Evolutionary conservation across 2,329 filamentous ascomycete genomes (phyloP).

Genomic region (Curvularia spicifera): DNA sequence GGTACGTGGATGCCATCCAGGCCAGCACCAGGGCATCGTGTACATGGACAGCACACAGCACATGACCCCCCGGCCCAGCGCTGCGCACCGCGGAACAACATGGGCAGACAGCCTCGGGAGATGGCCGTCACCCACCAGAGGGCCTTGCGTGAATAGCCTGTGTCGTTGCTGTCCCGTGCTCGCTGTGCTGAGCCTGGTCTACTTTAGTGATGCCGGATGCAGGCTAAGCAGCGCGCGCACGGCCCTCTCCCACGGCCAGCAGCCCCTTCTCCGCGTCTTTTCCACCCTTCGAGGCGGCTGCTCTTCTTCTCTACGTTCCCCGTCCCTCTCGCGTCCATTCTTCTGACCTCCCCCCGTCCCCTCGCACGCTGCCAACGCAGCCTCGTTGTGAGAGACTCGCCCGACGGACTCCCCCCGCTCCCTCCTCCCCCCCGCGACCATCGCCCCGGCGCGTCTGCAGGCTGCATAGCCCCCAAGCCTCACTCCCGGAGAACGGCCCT

Average conservation of each 20-base stretch:
- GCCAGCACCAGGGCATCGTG: no score
- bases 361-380: conserved; percentile 31
- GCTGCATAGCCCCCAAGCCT: conserved; percentile 22
- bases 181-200: conserved; percentile 8
- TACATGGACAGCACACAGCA: no score
- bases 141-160: background rate
- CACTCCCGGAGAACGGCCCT: conserved; percentile 30
- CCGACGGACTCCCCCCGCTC: background rate
- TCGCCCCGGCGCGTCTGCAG: conserved; percentile 23
- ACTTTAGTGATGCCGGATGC: conserved; percentile 5
- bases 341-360: conserved; percentile 25
- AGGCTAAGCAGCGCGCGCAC: conserved; percentile 21
- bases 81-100: conserved; percentile 3
- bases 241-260: conserved; percentile 15
- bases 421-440: conserved; percentile 12
- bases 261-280: conserved; percentile 34
- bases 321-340: conserved; percentile 27
- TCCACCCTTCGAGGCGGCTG: conserved; percentile 32
- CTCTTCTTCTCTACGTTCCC: conserved; percentile 29
- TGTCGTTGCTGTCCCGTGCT: conserved; percentile 17
- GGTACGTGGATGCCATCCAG: conserved; percentile 2
- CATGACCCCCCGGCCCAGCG: background rate
- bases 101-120: background rate
- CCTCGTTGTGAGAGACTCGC: conserved; percentile 23
- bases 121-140: no score